Conservation (phyloP, 306 rosid genomes). For the Lablab purpureus region DNA sequence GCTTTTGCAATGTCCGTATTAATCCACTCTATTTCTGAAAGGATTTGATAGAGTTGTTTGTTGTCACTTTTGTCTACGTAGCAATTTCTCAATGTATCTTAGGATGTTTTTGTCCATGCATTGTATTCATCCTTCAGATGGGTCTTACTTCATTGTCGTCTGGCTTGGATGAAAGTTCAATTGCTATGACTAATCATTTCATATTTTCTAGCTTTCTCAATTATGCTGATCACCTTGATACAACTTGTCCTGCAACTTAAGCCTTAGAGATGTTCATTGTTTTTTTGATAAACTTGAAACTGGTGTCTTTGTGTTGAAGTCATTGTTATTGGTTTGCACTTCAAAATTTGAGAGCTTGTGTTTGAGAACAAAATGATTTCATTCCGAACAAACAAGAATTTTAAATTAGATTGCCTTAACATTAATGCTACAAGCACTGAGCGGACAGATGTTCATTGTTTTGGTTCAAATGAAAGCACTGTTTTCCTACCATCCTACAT, state of each 20-base stretch:
- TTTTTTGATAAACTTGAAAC: slow-evolving; percentile 38
- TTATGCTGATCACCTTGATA: slow-evolving; percentile 35
- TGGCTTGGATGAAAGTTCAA: not conserved
- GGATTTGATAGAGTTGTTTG: slow-evolving; percentile 19
- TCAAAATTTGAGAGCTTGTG: slow-evolving; percentile 30
- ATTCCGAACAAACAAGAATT: not conserved
- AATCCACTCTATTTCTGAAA: slow-evolving; percentile 35
- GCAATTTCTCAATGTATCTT: slow-evolving; percentile 25
- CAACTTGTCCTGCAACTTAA: slow-evolving; percentile 35
- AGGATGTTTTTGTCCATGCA: slow-evolving; percentile 39
- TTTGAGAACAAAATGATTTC: slow-evolving; percentile 26
- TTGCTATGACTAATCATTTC: not conserved
- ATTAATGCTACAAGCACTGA: slow-evolving; percentile 19
- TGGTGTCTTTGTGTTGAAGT: slow-evolving; percentile 40
- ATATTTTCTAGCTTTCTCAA: slow-evolving; percentile 27
- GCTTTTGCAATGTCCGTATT: slow-evolving; percentile 38
- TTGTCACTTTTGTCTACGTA: slow-evolving; percentile 23
- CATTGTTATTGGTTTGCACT: slow-evolving; percentile 32
- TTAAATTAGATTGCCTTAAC: slow-evolving; percentile 29
- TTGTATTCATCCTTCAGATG: slow-evolving; percentile 35
- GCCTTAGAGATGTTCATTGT: slow-evolving; percentile 36
- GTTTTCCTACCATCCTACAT: slow-evolving; percentile 28
- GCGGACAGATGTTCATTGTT: slow-evolving; percentile 30
- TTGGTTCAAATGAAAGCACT: slow-evolving; percentile 44
- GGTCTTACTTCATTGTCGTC: slow-evolving; percentile 30